Evolutionary conservation across 2,329 filamentous ascomycete species (phyloP), one percentile per base, ranked within the genome.

Genomic region (Fusarium verrucosum): DNA sequence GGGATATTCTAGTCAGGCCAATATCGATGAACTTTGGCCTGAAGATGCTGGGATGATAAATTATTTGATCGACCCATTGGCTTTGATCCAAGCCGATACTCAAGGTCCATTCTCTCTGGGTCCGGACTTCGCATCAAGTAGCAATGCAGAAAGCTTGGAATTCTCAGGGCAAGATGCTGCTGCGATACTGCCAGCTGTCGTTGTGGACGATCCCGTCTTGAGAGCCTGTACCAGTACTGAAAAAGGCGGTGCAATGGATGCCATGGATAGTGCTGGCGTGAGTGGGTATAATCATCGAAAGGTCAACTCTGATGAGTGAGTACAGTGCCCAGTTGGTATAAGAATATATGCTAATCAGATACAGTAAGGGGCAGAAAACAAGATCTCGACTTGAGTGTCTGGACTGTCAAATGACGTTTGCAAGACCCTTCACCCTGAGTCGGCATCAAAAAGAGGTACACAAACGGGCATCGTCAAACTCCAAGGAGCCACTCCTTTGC

Each of bases 201-300:
- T 38, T 4, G n/a, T n/a, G 14, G 13, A n/a, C 17, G 17, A n/a
- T n/a, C 7, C 4, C 16, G 9, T 20, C 10, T 17, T 47, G 10
- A 22, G 25, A 10, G 0, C 10, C 2, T 26, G 10, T 2, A 11
- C 10, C 9, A 8, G n/a, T 1, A 3, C 13, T 3, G 7, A 10
- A 30, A 7, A 13, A 10, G 14, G 1, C 7, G 3, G 16, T 13
- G 20, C 1, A 9, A 20, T 3, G 26, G 3, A 11, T 2, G 7
- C 7, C 23, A 11, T 11, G 14, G 22, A 2, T 7, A 20, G n/a
- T 10, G 13, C 25, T 9, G 13, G n/a, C 25, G 22, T 11, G 22
- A 10, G 8, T 7, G n/a, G 2, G 3, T n/a, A 20, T 17, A 7
- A 3, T 11, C 9, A 19, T 25, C 13, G 16, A 20, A 8, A 40